Evolutionary conservation across 805 yeast species (phyloP), one percentile per base, ranked within the genome.

Genomic region (Candida boleticola): DNA sequence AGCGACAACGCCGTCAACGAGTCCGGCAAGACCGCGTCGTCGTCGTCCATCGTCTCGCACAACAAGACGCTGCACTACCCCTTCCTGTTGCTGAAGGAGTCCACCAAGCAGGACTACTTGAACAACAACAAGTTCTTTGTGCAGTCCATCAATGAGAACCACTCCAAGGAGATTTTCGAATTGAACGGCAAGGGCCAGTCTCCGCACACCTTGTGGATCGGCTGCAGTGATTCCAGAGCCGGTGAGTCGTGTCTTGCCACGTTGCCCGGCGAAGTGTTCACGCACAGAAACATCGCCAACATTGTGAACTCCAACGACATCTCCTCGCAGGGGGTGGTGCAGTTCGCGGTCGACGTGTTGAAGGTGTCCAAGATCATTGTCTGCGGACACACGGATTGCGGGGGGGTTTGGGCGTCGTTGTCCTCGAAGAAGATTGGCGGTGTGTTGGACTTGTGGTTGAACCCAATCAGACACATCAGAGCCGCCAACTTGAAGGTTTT

Each of bases 351-450:
- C 50, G 89, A 87, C 50, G 88, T 83, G 11, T 72, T 90, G 46
- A 84, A 85, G 55, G 95, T 92, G 30, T 76, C 74, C 50, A 88
- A 86, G 57, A 80, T 90, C 40, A 75, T 90, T 42, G 85, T 90
- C 4, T 87, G 96, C 64, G 98, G 97, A 3, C 98, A 90, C 65
- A 85, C 93, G 25, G 95, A 88, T 62, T 90, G 98, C 73, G 97
- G 96, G 38, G 97, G 97, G 23, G 80, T 88, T 39, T 80, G 86
- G 80, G 89, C 95, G 18, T 80, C 89, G 6, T 65, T 90, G 37
- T 73, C 82, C 2, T 71, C 78, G 44, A 77, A 80, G 53, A 75
- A 75, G 51, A 70, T 82, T 26, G 89, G 89, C 26, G 82, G 84
- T 22, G 78, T 77, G 9, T 66, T 90, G 51, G 88, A 83, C 53